These are phyloP conservation scores for Rosa rugosa DNA, from an alignment of 306 rosid genomes.

Conservation along the genomic window DNA sequence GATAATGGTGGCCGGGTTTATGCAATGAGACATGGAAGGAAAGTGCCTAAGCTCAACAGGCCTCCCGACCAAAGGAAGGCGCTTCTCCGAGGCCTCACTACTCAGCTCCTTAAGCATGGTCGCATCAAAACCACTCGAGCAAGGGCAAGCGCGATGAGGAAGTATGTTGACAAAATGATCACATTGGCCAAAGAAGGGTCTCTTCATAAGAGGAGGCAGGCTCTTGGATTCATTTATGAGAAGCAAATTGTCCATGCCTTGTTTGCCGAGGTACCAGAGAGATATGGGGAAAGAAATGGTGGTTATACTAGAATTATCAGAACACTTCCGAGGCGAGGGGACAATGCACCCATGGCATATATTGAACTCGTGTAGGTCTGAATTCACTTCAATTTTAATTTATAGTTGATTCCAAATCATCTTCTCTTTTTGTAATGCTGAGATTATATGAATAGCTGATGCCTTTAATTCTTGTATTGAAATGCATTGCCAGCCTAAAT, in stretches of 20 bases:
- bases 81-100: slow-evolving; percentile 85
- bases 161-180: slow-evolving; percentile 92
- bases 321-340: slow-evolving; percentile 88
- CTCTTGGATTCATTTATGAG: slow-evolving; percentile 90
- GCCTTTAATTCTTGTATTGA: neutral
- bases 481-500: slow-evolving; percentile 1
- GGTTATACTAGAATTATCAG: slow-evolving; percentile 87
- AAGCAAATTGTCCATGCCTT: slow-evolving; percentile 96
- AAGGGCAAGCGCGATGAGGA: slow-evolving; percentile 94
- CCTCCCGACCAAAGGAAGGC: slow-evolving; percentile 96
- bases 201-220: slow-evolving; percentile 97
- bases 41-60: slow-evolving; percentile 89
- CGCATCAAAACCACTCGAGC: slow-evolving; percentile 94
- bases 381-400: neutral
- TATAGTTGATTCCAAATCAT: neutral
- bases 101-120: slow-evolving; percentile 89
- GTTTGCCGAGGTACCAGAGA: slow-evolving; percentile 85
- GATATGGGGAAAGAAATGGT: slow-evolving; percentile 91
- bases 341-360: slow-evolving; percentile 97
- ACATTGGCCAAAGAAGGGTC: slow-evolving; percentile 91
- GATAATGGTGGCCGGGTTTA: slow-evolving; percentile 68
- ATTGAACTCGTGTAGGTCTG: slow-evolving; percentile 83
- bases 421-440: neutral
- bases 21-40: slow-evolving; percentile 94
- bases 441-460: neutral